Conservation (phyloP, 208 protist genomes). For the Crithidia mellificae region DNA sequence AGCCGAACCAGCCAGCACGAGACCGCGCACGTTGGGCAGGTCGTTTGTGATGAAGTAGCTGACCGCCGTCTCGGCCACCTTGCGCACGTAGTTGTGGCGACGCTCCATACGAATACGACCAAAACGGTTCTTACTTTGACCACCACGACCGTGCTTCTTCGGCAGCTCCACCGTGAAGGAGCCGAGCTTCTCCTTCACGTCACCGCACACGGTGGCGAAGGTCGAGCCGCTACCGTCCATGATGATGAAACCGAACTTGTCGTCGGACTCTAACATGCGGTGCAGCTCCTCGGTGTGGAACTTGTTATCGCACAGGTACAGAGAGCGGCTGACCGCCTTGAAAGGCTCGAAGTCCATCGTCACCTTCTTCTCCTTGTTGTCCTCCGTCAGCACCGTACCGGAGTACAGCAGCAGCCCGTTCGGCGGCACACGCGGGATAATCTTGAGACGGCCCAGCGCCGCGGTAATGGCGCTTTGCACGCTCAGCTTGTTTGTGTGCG, state of each 20-base stretch:
- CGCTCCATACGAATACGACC: constrained; percentile 99
- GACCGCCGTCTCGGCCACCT: constrained; percentile 97
- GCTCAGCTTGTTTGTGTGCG: constrained; percentile 97
- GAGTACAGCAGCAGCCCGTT: constrained; percentile 99
- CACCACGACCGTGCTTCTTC: constrained; percentile 99
- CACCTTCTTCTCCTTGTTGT: constrained; percentile 99
- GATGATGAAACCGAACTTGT: constrained; percentile 99
- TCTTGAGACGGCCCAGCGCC: constrained; percentile 90
- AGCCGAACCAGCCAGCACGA: constrained; percentile 99
- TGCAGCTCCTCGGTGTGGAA: constrained; percentile 98
- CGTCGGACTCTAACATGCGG: constrained; percentile 98
- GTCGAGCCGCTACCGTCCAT: constrained; percentile 99
- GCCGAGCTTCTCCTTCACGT: constrained; percentile 97
- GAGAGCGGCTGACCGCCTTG: constrained; percentile 98
- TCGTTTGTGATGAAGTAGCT: constrained; percentile 99
- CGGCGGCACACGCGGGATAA: constrained; percentile 90
- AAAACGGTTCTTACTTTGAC: constrained; percentile 99
- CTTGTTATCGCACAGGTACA: constrained; percentile 99
- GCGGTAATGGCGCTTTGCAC: constrained; percentile 92
- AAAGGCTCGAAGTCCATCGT: constrained; percentile 99
- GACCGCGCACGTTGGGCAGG: constrained; percentile 97
- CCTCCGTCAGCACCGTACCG: constrained; percentile 98
- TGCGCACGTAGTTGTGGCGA: constrained; percentile 99
- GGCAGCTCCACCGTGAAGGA: constrained; percentile 99
- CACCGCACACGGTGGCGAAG: constrained; percentile 98